Conservation (phyloP, 2,329 filamentous ascomycete species). For the Colletotrichum somersetense region DNA sequence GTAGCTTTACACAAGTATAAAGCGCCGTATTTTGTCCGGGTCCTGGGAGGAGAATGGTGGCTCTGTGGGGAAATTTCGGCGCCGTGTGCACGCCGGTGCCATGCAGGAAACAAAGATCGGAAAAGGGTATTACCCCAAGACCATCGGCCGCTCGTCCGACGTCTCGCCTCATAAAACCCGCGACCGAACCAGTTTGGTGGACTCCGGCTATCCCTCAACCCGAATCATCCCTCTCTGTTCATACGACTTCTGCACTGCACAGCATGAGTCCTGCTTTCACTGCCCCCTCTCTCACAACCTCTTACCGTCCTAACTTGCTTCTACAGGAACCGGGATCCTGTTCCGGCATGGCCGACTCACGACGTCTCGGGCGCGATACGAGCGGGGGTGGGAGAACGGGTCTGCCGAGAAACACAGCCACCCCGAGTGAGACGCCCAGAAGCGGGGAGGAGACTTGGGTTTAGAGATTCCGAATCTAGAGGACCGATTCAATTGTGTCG, state of each 20-base stretch:
- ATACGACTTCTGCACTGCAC: conserved; percentile 25
- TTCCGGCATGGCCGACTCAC: conserved; percentile 30
- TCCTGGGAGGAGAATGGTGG: not conserved
- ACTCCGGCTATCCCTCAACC: conserved; percentile 21
- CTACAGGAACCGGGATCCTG: conserved; percentile 25
- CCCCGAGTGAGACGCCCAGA: conserved; percentile 40
- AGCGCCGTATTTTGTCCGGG: conserved; percentile 36
- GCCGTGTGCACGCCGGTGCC: not conserved
- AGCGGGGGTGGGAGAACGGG: conserved; percentile 29
- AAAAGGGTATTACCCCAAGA: conserved; percentile 1
- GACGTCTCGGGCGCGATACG: conserved; percentile 37
- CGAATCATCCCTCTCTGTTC: conserved; percentile 12
- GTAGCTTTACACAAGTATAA: conserved; percentile 32
- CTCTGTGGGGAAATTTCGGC: not conserved
- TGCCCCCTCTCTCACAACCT: not conserved
- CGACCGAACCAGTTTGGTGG: conserved; percentile 25
- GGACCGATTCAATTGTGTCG: conserved; percentile 29
- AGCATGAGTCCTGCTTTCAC: conserved; percentile 1
- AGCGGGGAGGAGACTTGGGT: not conserved
- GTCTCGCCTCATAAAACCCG: conserved; percentile 5
- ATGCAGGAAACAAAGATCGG: not conserved
- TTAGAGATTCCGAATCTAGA: not conserved
- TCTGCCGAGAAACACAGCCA: conserved; percentile 42
- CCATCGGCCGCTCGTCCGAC: not conserved
- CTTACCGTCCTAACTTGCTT: not conserved